Percentiles rank a stretch among this genome's conserved stretches.
These are phyloP conservation scores for Chamaecrista fasciculata DNA, from an alignment of 306 rosid species.

Conservation along the genomic window DNA sequence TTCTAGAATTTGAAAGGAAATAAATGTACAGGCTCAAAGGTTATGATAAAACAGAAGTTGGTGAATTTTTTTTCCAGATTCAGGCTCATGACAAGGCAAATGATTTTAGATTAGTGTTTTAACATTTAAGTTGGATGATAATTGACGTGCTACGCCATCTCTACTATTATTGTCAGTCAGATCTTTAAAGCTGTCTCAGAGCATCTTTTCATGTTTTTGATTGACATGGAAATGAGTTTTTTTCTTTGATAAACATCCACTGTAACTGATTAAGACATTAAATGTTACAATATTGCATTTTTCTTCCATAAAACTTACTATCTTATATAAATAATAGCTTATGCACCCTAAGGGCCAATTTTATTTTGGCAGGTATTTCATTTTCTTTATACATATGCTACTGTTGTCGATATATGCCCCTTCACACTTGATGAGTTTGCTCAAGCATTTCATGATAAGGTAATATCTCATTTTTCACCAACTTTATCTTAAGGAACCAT, in stretches of 20 bases:
- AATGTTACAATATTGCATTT: slow-evolving; percentile 17
- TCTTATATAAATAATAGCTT: not conserved
- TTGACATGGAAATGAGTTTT: not conserved
- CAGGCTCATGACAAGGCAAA: not conserved
- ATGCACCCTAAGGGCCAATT: slow-evolving; percentile 17
- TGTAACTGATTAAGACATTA: too few relatives aligned
- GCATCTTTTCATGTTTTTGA: slow-evolving; percentile 14
- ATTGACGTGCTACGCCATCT: not conserved
- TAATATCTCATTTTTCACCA: slow-evolving; percentile 40
- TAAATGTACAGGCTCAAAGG: not conserved
- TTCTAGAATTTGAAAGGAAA: slow-evolving; percentile 15
- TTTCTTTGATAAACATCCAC: slow-evolving; percentile 3
- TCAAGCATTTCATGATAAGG: slow-evolving; percentile 95
- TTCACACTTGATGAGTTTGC: slow-evolving; percentile 93
- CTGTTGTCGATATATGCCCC: slow-evolving; percentile 57
- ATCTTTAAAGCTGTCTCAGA: slow-evolving; percentile 24
- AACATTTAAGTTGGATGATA: slow-evolving; percentile 19
- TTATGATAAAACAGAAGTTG: not conserved
- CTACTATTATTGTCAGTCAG: not conserved
- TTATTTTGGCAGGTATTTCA: slow-evolving; percentile 70
- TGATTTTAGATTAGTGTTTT: not conserved
- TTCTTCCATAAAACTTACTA: slow-evolving; percentile 19
- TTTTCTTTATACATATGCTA: slow-evolving; percentile 82
- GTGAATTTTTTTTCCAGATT: slow-evolving; percentile 15
- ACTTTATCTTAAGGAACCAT: slow-evolving; percentile 19